Evolutionary conservation across 2,329 filamentous ascomycete genomes (phyloP), one percentile per base, ranked within the genome.

Genomic region (Calonectria pauciramosa): DNA sequence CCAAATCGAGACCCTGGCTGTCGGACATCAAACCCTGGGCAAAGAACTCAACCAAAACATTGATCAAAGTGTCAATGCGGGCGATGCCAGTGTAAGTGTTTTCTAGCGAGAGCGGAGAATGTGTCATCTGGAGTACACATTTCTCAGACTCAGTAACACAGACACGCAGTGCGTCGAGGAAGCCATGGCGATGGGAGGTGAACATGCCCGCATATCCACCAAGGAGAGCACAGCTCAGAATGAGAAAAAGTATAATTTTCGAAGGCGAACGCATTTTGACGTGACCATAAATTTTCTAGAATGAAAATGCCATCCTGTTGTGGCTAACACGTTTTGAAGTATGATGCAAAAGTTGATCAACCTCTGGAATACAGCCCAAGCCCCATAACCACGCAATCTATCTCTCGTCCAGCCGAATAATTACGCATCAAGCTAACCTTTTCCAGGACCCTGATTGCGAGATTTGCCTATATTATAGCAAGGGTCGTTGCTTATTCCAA

Each of bases 381-480:
- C n/a, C 20, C n/a, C 3, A 23, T 47, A 8, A 47, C 10, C 4
- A 4, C 1, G 11, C 9, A 13, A 23, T 47, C 44, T 23, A 47
- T 23, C 44, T 23, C 1, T 6, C 1, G 20, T 11, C 9, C 20
- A n/a, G n/a, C 20, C 23, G 9, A 3, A 4, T 23, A 1, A 23
- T 11, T 26, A n/a, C 28, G 8, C 64, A 52, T 9, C 20, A 49
- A 18, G 7, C 28, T 60, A 73, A 52, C 68, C 72, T 26, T 11
- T 72, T 79, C 71, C 26, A 52, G 56, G 74, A 20, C 71, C 67
- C 74, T 78, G 76, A 20, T 79, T 79, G 78, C 78, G 77, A 79
- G 38, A 67, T 54, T 9, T 14, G 18, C 73, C 36, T 3, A n/a
- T n/a, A 26, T 4, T 3, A 51, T 18, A 16, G 32, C 30, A 38